A percentile compares a stretch with the other conserved stretches of the same genome.
Conservation (phyloP, 2,329 filamentous ascomycete genomes). For the Diaporthe vexans region DNA sequence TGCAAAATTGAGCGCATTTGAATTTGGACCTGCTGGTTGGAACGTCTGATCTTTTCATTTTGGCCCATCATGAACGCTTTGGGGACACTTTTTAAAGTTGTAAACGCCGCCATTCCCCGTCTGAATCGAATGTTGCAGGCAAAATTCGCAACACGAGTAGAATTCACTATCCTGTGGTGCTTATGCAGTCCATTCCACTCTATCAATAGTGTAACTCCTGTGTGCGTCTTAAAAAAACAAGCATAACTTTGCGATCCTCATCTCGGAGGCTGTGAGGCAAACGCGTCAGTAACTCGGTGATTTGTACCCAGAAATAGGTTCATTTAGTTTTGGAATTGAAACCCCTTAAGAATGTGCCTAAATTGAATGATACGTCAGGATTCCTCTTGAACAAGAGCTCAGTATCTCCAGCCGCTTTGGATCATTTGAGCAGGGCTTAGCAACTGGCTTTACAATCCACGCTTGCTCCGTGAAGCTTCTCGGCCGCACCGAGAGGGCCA, state of each 20-base stretch:
- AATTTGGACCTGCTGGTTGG: background rate
- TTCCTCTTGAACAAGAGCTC: background rate
- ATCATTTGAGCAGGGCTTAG: background rate
- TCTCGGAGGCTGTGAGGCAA: too few relatives aligned
- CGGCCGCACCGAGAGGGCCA: too few relatives aligned
- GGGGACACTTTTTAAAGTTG: background rate
- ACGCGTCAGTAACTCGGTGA: too few relatives aligned
- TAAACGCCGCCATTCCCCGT: too few relatives aligned
- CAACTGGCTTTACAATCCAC: background rate
- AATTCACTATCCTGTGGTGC: background rate
- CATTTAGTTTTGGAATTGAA: too few relatives aligned
- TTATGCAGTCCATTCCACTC: too few relatives aligned
- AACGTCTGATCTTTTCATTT: background rate
- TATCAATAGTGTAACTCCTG: too few relatives aligned
- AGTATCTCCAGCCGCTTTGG: background rate
- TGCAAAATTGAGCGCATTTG: background rate
- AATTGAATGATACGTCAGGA: background rate
- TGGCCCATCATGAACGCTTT: background rate
- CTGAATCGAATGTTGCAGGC: background rate
- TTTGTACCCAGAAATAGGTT: background rate
- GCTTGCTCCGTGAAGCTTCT: background rate
- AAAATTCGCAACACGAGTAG: background rate
- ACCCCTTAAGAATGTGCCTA: too few relatives aligned
- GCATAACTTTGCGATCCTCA: too few relatives aligned
- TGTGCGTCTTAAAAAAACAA: too few relatives aligned